A percentile compares a stretch with the other conserved stretches of the same genome.
phyloP scores from a whole-genome alignment of 179 eudicot species.

The Sideroxylon spinosum region DNA sequence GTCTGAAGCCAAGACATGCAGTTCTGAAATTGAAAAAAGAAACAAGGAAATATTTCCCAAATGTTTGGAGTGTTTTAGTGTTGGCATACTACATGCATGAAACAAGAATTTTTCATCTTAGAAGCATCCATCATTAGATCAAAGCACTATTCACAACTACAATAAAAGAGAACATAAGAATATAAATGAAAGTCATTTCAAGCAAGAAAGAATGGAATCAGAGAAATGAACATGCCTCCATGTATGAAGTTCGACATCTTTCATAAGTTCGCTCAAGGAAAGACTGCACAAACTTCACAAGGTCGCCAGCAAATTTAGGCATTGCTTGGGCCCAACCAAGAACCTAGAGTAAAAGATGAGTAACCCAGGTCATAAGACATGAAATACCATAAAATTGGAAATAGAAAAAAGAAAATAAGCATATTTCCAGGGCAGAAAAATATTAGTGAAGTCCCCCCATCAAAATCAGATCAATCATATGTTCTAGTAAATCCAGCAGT shows the following conservation, averaged over 20 bases:
- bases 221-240: slow-evolving; percentile 60
- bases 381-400: not conserved
- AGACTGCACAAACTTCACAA: slow-evolving; percentile 85
- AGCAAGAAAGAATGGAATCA: not conserved
- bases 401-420: not conserved
- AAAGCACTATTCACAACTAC: not conserved
- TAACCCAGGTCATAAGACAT: not conserved
- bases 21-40: too few species aligned
- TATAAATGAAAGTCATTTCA: not conserved
- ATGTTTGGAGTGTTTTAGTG: too few species aligned
- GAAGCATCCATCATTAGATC: too few species aligned
- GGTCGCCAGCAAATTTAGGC: slow-evolving; percentile 92
- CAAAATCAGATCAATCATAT: slow-evolving; percentile 2
- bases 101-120: too few species aligned
- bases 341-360: slow-evolving; percentile 39
- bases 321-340: slow-evolving; percentile 99
- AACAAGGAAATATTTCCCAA: too few species aligned
- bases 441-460: not conserved
- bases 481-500: not conserved
- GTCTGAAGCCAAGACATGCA: too few species aligned
- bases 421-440: not conserved
- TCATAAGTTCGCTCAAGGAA: slow-evolving; percentile 96
- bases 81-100: too few species aligned
- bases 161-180: not conserved
- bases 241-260: slow-evolving; percentile 98